Percentiles rank a stretch among this genome's conserved stretches.
phyloP scores from a whole-genome alignment of 1,139 yeast genomes.

The Kodamaea sp. region DNA sequence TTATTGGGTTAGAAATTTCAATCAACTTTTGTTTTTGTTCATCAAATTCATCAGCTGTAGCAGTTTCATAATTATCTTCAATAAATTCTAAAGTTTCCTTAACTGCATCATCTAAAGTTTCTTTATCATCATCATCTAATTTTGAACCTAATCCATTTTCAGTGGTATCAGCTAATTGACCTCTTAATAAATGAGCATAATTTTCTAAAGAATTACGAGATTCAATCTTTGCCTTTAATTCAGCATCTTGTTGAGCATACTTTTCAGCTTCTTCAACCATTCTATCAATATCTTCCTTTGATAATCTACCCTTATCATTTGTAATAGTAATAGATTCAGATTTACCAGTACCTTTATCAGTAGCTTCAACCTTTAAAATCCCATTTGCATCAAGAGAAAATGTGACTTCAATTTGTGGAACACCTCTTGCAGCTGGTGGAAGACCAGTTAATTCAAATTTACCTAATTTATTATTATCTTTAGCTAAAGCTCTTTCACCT shows the following conservation, averaged over 20 bases:
- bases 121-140: conserved; percentile 89
- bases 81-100: conserved; percentile 86
- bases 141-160: conserved; percentile 68
- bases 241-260: conserved; percentile 84
- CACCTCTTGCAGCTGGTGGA: conserved; percentile 51
- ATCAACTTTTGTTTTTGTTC: conserved; percentile 88
- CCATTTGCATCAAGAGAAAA: conserved; percentile 48
- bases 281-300: conserved; percentile 88
- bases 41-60: conserved; percentile 88
- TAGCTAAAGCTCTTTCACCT: conserved; percentile 48
- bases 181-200: conserved; percentile 43
- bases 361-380: conserved; percentile 45
- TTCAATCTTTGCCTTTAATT: conserved; percentile 75
- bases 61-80: conserved; percentile 82
- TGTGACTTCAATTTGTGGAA: conserved; percentile 47
- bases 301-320: conserved; percentile 94
- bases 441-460: conserved; percentile 47
- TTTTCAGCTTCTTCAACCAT: conserved; percentile 95
- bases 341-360: conserved; percentile 56
- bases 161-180: conserved; percentile 60
- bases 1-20: conserved; percentile 85
- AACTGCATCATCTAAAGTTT: conserved; percentile 81
- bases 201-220: conserved; percentile 50
- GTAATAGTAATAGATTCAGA: conserved; percentile 91
- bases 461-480: conserved; percentile 45